Base-by-base conservation (phyloP, 192 early-diverging fungal species). In the Allomyces macrogynus region DNA sequence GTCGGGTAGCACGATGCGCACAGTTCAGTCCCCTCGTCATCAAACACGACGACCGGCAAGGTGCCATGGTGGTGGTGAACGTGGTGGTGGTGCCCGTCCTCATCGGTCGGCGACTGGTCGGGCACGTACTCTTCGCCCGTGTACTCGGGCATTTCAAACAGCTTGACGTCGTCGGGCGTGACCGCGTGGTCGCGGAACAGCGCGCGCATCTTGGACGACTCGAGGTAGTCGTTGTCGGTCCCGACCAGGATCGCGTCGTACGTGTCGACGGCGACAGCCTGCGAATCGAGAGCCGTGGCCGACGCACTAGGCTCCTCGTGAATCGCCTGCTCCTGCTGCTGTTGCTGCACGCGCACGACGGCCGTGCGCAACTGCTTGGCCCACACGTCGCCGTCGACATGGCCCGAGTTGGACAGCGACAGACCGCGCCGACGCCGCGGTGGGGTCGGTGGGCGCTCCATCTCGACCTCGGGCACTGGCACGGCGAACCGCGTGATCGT, bases 191-290 rank as follows among this genome's bases (percentile, higher is more conserved):
- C 63, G 27, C 73, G 73, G 63, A 84, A 84, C 4, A 81, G 43
- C 5, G 73, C 60, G 22, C 82, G 72, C 7, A 74, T 78, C 43
- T 70, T 68, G 1, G 77, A 73, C 16, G 70, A 70, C 67, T 84
- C 82, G 32, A 84, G 70, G 62, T 79, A 84, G 68, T 84, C 82
- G 63, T 76, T 78, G 67, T 84, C 82, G 23, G 81, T 84, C 1
- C 78, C 81, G 67, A 84, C 78, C 4, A 81, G 67, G 4, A 80
- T 61, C 18, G 81, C 81, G 62, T 84, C 79, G 66, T 68, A 78
- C 9, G 72, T 69, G 24, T 43, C 62, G 16, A 63, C 20, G 14
- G 78, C 54, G 8, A 64, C 60, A 18, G 44, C 24, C 1, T 16
- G 20, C 0, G 23, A 0, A 24, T 24, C 20, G 10, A 0, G 63